These are phyloP conservation scores for Eimeria sp. DNA, from an alignment of 169 alveolate species.

Conservation along the genomic window DNA sequence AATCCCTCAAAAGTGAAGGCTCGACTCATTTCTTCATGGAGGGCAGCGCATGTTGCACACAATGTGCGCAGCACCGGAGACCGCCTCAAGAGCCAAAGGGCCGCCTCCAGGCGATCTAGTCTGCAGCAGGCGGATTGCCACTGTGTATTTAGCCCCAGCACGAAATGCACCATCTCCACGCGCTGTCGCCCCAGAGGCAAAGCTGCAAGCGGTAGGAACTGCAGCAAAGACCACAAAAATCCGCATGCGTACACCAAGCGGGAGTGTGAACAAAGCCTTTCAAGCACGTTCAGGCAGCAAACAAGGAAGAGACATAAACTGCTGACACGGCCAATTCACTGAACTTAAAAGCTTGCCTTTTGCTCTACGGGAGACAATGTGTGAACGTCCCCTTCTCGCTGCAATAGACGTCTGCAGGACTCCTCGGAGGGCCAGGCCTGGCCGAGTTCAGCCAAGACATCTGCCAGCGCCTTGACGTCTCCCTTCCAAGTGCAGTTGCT, in stretches of 20 bases:
- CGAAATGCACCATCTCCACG: slow-evolving; percentile 11
- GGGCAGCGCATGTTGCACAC: slow-evolving; percentile 4
- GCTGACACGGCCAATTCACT: not conserved
- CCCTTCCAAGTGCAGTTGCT: slow-evolving; percentile 27
- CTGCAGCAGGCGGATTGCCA: slow-evolving; percentile 29
- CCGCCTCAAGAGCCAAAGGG: not conserved
- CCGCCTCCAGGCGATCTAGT: slow-evolving; percentile 16
- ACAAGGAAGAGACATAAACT: not conserved
- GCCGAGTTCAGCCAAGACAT: not conserved
- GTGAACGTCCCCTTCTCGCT: slow-evolving; percentile 5
- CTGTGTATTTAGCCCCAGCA: slow-evolving; percentile 30
- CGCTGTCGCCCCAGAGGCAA: slow-evolving; percentile 42
- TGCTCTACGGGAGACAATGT: slow-evolving; percentile 23
- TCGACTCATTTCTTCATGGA: slow-evolving; percentile 12
- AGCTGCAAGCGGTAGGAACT: slow-evolving; percentile 23
- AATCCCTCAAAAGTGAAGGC: not conserved
- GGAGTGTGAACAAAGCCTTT: not conserved
- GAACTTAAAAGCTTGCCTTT: not conserved
- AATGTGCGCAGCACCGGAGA: not conserved
- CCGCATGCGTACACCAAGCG: not conserved
- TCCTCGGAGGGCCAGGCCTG: slow-evolving; percentile 72
- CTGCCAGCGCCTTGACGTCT: slow-evolving; percentile 8
- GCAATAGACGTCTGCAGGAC: slow-evolving; percentile 32
- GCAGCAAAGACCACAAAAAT: not conserved
- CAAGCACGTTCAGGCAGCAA: not conserved